Base-by-base conservation (phyloP, 768 basidiomycete species). In the Pleurotus citrinopileatus region DNA sequence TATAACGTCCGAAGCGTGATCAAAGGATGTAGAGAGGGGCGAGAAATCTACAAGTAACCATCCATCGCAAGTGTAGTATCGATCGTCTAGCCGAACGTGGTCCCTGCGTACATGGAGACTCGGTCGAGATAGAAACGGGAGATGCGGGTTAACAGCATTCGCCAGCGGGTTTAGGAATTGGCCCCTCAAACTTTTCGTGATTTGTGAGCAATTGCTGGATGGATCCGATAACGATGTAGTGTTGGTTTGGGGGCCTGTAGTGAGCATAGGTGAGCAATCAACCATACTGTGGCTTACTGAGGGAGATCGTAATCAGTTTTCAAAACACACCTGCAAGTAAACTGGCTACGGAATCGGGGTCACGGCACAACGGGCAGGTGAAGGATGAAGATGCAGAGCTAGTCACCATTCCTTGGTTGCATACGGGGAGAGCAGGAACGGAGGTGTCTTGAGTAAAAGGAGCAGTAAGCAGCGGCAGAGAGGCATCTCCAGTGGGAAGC, bases 61-160 rank as follows among this genome's bases (percentile, higher is more conserved):
- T 51, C 48, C 48, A 23, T 51, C 48, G 22, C 29, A 37, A 3
- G 48, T 38, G 48, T 51, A 51, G 48, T 25, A 51, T 20, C 34
- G 48, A 51, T 37, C 29, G 34, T 51, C 29, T 5, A 51, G n/a
- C 8, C 9, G 15, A 5, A 51, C n/a, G 29, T 15, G 25, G 12
- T n/a, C n/a, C 2, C 26, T 17, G 12, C 12, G 15, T 17, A 15
- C 28, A 29, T 19, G 22, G 45, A 26, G 17, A 37, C n/a, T n/a
- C 10, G 48, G 29, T 15, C 22, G 48, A 51, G 48, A 13, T 1
- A 37, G 43, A 25, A 44, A 20, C 26, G 43, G 25, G 9, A 9
- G 8, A 7, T 15, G 13, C 12, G 38, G 7, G 13, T 13, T 32
- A 6, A 13, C 6, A 32, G 29, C 13, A 32, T 19, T 7, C 13